Evolutionary conservation across 164 flowering plant species (phyloP).

Genomic region (Liquidambar formosana): DNA sequence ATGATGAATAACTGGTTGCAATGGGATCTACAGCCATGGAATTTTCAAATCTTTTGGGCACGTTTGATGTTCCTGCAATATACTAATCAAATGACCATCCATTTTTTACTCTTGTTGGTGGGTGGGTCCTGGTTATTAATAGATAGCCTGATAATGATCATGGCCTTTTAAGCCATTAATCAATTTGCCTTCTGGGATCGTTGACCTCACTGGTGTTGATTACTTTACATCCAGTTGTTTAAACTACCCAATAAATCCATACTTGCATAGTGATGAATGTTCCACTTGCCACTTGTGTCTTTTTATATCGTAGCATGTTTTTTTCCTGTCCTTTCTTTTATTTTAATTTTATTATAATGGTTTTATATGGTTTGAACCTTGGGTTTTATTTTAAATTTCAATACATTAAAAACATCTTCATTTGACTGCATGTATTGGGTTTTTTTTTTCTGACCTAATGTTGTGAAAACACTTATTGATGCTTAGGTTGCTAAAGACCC

Average conservation of each 20-base stretch:
- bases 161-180: background rate
- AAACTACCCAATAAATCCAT: background rate
- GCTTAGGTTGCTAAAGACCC: slow-evolving; percentile 72
- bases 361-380: background rate
- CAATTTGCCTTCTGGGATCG: background rate
- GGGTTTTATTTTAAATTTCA: background rate
- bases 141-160: background rate
- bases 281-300: background rate
- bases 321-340: background rate
- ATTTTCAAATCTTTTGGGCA: background rate
- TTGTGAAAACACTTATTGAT: background rate
- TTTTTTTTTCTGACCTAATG: background rate
- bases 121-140: background rate
- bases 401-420: too few relatives aligned
- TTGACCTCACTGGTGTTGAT: background rate
- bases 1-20: background rate
- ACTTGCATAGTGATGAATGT: background rate
- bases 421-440: too few relatives aligned
- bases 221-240: background rate
- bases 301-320: background rate
- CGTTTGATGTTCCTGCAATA: background rate
- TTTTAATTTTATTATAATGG: background rate
- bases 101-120: too few relatives aligned
- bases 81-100: too few relatives aligned
- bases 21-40: background rate